phyloP scores from a whole-genome alignment of 1,284 basidiomycete species.

The Malassezia caprae region DNA sequence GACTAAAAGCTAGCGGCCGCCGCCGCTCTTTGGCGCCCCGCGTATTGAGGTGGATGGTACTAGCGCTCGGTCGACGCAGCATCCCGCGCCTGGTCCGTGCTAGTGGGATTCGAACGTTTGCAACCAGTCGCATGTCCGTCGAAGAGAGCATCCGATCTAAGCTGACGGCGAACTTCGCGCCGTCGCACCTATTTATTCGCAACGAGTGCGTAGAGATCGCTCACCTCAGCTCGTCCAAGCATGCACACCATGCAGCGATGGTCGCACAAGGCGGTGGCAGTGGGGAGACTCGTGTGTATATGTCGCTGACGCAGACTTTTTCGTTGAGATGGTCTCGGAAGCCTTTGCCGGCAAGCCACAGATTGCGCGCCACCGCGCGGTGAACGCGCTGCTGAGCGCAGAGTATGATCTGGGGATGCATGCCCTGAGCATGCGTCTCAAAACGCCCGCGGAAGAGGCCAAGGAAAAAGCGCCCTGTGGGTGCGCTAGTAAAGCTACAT shows the following conservation, averaged over 20 bases:
- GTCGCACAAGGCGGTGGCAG: slow-evolving; percentile 42
- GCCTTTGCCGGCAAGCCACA: slow-evolving; percentile 39
- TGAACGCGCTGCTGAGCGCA: slow-evolving; percentile 30
- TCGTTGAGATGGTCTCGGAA: slow-evolving; percentile 39
- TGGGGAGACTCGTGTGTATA: slow-evolving; percentile 37
- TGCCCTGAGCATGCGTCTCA: slow-evolving; percentile 37
- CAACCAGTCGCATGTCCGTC: slow-evolving; percentile 1
- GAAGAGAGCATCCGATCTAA: slow-evolving; percentile 14
- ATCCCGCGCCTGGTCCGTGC: neutral
- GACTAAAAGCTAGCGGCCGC: neutral
- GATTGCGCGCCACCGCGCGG: slow-evolving; percentile 38
- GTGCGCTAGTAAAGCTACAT: neutral
- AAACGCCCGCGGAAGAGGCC: slow-evolving; percentile 36
- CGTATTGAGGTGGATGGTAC: neutral
- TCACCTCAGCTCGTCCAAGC: slow-evolving; percentile 22
- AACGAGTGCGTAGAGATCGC: slow-evolving; percentile 12
- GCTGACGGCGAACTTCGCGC: slow-evolving; percentile 6
- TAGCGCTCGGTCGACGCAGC: neutral
- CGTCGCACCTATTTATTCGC: slow-evolving; percentile 13
- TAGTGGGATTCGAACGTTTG: neutral
- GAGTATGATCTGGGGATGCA: slow-evolving; percentile 43
- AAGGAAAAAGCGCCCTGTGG: slow-evolving; percentile 7
- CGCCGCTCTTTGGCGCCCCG: neutral
- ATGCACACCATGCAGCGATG: slow-evolving; percentile 48
- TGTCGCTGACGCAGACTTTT: slow-evolving; percentile 27